Conservation (phyloP, 1,139 yeast species). For the Candida sojae region DNA sequence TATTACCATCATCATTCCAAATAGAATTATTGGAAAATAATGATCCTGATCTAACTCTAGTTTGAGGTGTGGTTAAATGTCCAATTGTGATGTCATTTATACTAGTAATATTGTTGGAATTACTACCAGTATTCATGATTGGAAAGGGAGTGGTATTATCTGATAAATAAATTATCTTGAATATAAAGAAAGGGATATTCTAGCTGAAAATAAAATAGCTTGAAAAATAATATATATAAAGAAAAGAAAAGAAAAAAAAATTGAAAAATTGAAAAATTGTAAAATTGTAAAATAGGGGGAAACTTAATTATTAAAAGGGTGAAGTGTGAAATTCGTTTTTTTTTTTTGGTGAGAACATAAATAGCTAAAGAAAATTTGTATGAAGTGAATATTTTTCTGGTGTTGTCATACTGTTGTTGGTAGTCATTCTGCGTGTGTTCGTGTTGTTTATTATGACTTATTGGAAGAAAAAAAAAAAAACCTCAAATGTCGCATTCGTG, state of each 20-base stretch:
- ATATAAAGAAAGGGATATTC: too few species aligned
- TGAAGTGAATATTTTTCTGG: not conserved
- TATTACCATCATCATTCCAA: constrained; percentile 44
- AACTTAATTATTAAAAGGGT: too few species aligned
- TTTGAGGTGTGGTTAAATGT: constrained; percentile 10
- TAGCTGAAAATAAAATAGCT: not conserved
- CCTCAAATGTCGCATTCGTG: not conserved
- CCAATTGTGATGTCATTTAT: constrained; percentile 2
- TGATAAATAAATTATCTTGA: too few species aligned
- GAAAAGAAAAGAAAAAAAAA: not conserved
- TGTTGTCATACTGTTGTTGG: not conserved
- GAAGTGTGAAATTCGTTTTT: too few species aligned
- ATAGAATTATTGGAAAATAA: constrained; percentile 47
- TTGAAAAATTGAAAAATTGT: not conserved
- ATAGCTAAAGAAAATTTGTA: not conserved
- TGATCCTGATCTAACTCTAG: constrained; percentile 45
- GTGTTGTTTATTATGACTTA: not conserved
- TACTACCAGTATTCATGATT: constrained; percentile 1
- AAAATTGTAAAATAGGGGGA: too few species aligned
- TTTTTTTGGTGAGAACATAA: too few species aligned
- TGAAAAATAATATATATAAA: not conserved
- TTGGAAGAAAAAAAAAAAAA: not conserved
- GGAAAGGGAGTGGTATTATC: not conserved
- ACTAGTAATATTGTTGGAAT: not conserved
- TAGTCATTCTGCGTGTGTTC: not conserved